Evolutionary conservation across 768 basidiomycete species (phyloP).

Genomic region (Kwoniella botswanensis): DNA sequence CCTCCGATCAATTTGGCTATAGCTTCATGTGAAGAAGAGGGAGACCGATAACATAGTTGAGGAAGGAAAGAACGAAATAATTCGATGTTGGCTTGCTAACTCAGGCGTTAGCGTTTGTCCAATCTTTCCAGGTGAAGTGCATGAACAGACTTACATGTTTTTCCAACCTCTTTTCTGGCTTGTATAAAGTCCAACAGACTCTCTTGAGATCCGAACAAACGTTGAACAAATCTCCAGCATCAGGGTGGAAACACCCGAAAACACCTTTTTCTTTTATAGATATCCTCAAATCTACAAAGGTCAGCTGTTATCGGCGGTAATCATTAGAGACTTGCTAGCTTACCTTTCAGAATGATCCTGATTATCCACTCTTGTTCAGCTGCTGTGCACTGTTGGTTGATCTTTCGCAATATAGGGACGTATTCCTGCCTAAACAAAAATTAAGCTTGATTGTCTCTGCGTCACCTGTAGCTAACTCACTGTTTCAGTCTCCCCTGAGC

Average conservation of each 20-base stretch:
- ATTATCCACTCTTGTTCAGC: constrained; percentile 94
- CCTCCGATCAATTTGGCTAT: constrained; percentile 75
- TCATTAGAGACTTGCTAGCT: not conserved
- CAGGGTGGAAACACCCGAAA: constrained; percentile 87
- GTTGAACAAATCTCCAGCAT: constrained; percentile 92
- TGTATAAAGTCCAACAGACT: constrained; percentile 85
- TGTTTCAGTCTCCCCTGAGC: constrained; percentile 67
- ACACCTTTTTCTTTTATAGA: constrained; percentile 94
- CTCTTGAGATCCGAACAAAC: constrained; percentile 95
- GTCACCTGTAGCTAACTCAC: constrained; percentile 34
- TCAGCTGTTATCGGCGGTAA: not conserved
- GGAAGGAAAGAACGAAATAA: constrained; percentile 87
- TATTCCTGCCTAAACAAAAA: constrained; percentile 69
- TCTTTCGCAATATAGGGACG: constrained; percentile 74
- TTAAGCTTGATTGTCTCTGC: not conserved
- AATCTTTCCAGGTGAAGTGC: not conserved
- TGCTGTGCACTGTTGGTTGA: constrained; percentile 68
- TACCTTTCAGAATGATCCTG: constrained; percentile 94
- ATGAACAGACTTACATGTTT: constrained; percentile 15
- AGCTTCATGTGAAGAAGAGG: constrained; percentile 72
- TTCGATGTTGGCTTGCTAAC: constrained; percentile 79
- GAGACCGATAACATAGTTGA: constrained; percentile 91
- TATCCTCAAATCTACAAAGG: constrained; percentile 76
- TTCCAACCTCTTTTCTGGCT: constrained; percentile 67
- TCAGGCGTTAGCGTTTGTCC: no score